Percentiles rank a stretch among this genome's conserved stretches.
These are phyloP conservation scores for Ganoderma sinense DNA, from an alignment of 1,284 basidiomycete genomes.

Conservation along the genomic window DNA sequence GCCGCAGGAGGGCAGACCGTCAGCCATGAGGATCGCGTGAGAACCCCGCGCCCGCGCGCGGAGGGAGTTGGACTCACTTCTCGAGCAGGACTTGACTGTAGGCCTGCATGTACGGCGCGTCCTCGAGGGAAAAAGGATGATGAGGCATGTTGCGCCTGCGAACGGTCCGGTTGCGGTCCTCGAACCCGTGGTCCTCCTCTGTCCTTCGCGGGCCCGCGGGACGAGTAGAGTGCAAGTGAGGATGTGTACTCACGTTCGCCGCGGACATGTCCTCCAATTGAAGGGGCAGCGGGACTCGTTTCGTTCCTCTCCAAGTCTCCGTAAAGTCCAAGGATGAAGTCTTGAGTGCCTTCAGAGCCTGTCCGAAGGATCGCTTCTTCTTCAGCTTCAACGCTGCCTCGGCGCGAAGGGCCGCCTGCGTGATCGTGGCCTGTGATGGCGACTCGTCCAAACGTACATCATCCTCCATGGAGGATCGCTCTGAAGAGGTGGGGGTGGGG, in stretches of 20 bases:
- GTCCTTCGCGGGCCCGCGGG: conserved; percentile 2
- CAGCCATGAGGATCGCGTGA: conserved; percentile 10
- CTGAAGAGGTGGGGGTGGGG: conserved; percentile 17
- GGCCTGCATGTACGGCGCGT: conserved; percentile 69
- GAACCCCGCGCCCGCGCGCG: neutral
- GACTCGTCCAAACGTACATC: conserved; percentile 13
- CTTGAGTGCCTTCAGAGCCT: conserved; percentile 28
- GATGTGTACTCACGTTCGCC: conserved; percentile 5
- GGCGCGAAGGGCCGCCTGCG: conserved; percentile 15
- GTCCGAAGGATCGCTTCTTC: conserved; percentile 30
- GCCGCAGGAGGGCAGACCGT: neutral
- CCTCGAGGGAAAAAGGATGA: conserved; percentile 56
- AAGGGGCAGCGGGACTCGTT: conserved; percentile 12
- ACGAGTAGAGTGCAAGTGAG: conserved; percentile 17
- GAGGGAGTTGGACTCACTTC: conserved; percentile 52
- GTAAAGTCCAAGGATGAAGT: conserved; percentile 18
- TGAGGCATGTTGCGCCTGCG: conserved; percentile 46
- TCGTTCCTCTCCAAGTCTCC: conserved; percentile 12
- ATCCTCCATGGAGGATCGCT: conserved; percentile 25
- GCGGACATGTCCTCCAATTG: conserved; percentile 21
- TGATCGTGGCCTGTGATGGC: conserved; percentile 28
- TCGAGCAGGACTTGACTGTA: conserved; percentile 65
- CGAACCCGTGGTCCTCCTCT: conserved; percentile 26
- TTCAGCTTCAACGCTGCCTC: conserved; percentile 16
- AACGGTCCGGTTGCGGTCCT: conserved; percentile 30